These are phyloP conservation scores for Penicillium sumatraense DNA, from an alignment of 2,329 filamentous ascomycete genomes.

Conservation along the genomic window DNA sequence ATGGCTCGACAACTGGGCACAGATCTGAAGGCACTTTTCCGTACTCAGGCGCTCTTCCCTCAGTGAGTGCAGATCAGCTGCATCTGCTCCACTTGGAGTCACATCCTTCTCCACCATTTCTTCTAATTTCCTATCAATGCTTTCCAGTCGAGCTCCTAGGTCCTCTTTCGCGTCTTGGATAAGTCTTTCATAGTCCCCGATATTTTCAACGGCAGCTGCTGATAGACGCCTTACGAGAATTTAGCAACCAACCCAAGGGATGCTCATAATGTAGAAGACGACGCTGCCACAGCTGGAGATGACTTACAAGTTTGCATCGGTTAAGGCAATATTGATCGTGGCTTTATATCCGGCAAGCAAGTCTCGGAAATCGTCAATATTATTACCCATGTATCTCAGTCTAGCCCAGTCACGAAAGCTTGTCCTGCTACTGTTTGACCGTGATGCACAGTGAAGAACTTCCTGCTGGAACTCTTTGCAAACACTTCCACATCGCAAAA, in stretches of 20 bases:
- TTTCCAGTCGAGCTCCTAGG: conserved; percentile 33
- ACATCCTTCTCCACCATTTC: conserved; percentile 15
- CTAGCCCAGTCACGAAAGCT: conserved; percentile 54
- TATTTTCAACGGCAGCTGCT: conserved; percentile 32
- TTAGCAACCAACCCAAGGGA: conserved; percentile 14
- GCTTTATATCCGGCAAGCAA: conserved; percentile 49
- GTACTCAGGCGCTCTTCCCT: conserved; percentile 35
- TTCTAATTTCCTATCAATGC: conserved; percentile 34
- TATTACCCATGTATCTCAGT: conserved; percentile 50
- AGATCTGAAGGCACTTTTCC: conserved; percentile 39
- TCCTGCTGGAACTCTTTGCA: conserved; percentile 50
- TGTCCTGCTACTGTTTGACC: conserved; percentile 38
- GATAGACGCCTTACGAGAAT: conserved; percentile 35
- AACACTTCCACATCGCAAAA: conserved; percentile 48
- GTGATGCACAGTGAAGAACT: conserved; percentile 40
- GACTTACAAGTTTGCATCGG: conserved; percentile 47
- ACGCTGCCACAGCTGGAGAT: conserved; percentile 2
- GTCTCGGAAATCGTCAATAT: conserved; percentile 48
- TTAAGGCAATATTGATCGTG: conserved; percentile 49
- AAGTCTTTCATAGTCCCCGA: conserved; percentile 30
- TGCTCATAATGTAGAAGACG: not conserved
- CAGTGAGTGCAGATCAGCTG: conserved; percentile 27
- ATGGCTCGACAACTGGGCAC: conserved; percentile 31
- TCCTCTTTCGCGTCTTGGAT: conserved; percentile 31
- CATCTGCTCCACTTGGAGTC: conserved; percentile 19